Percentiles rank a stretch among this genome's conserved stretches.
phyloP scores from a whole-genome alignment of 2,329 filamentous ascomycete genomes.

The Talaromyces sp. region DNA sequence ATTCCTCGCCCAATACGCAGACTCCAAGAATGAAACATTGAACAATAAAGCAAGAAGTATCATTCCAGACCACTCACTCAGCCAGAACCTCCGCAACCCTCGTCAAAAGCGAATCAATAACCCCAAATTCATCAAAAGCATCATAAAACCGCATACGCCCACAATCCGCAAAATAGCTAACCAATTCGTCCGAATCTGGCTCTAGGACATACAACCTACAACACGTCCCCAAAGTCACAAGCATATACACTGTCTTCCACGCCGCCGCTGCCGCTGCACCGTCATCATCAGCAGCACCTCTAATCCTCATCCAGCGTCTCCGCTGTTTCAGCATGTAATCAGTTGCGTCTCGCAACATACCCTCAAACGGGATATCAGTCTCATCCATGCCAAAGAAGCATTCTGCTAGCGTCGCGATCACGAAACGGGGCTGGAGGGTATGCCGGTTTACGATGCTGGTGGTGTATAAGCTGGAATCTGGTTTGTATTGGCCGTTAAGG shows the following conservation, averaged over 20 bases:
- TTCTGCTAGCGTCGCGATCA: not conserved
- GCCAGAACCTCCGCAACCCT: not conserved
- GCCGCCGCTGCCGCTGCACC: not conserved
- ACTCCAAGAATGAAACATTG: too few species aligned
- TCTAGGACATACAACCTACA: not conserved
- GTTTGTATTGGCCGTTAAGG: not conserved
- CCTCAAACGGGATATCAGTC: not conserved
- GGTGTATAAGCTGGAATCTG: not conserved
- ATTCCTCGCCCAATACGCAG: too few species aligned
- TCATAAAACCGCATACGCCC: not conserved
- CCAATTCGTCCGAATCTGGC: not conserved
- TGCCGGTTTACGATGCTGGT: not conserved
- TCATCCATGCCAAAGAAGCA: not conserved
- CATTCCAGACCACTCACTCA: not conserved
- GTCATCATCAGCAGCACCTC: not conserved
- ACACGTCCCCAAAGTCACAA: not conserved
- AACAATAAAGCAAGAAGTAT: too few species aligned
- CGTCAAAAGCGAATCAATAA: not conserved
- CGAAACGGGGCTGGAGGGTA: not conserved
- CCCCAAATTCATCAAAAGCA: not conserved
- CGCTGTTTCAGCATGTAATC: not conserved
- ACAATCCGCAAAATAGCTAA: not conserved
- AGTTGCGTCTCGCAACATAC: not conserved
- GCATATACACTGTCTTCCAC: not conserved
- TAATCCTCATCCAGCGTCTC: not conserved